Conservation (phyloP, 2,329 filamentous ascomycete species). For the Colletotrichum graminicola region DNA sequence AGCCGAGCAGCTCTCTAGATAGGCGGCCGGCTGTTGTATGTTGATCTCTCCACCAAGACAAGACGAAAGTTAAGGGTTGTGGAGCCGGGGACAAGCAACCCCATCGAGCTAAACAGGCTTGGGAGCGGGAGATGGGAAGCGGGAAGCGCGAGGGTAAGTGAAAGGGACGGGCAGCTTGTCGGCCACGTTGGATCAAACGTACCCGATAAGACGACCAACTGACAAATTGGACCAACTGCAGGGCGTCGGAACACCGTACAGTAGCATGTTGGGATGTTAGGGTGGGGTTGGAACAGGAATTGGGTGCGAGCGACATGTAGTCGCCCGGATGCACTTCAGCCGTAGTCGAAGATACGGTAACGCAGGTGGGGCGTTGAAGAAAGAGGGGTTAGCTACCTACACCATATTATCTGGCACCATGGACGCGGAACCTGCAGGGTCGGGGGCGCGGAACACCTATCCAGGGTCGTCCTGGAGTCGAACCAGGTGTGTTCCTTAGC, state of each 20-base stretch:
- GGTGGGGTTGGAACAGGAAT: neutral
- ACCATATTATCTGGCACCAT: slow-evolving; percentile 1
- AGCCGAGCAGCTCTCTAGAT: slow-evolving; percentile 3
- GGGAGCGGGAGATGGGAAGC: slow-evolving; percentile 12
- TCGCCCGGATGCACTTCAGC: slow-evolving; percentile 16
- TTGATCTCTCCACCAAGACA: slow-evolving; percentile 28
- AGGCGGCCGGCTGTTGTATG: slow-evolving; percentile 24
- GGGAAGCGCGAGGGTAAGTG: slow-evolving; percentile 3
- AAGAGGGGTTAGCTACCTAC: slow-evolving; percentile 1
- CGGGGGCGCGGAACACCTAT: neutral
- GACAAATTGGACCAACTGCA: neutral
- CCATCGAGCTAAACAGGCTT: slow-evolving; percentile 10
- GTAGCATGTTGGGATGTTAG: neutral
- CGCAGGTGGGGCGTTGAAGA: slow-evolving; percentile 23
- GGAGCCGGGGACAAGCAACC: slow-evolving; percentile 11
- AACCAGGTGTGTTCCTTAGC: neutral
- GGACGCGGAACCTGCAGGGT: slow-evolving; percentile 21
- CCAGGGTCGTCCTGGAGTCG: slow-evolving; percentile 15
- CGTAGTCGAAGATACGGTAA: neutral
- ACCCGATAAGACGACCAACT: neutral
- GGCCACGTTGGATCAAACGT: slow-evolving; percentile 14
- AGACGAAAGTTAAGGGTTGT: slow-evolving; percentile 2
- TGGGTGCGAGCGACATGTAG: slow-evolving; percentile 3
- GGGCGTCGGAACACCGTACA: neutral
- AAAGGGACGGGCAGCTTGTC: slow-evolving; percentile 7